Evolutionary conservation across 2,329 filamentous ascomycete species (phyloP).

Genomic region (Colletotrichum cereale): DNA sequence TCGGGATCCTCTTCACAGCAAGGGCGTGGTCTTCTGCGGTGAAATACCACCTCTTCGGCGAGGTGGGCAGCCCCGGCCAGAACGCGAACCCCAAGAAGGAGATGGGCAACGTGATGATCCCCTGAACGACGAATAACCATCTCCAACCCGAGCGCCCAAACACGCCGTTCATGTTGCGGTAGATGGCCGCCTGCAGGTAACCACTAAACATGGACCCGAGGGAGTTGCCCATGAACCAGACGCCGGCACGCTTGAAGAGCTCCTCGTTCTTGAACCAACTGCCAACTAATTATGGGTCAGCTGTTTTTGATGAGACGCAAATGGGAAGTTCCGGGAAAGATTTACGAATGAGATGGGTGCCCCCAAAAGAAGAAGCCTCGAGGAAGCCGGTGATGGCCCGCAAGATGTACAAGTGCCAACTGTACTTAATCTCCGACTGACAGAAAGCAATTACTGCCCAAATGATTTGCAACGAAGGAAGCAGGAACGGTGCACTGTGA

Average conservation of each 20-base stretch:
- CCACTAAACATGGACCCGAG: constrained; percentile 68
- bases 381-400: constrained; percentile 43
- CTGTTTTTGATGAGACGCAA: constrained; percentile 43
- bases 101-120: constrained; percentile 45
- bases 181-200: constrained; percentile 67
- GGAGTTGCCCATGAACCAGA: constrained; percentile 63
- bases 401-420: constrained; percentile 45
- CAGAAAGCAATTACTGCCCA: constrained; percentile 47
- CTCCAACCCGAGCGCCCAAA: constrained; percentile 55
- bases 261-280: constrained; percentile 56
- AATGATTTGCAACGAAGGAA: constrained; percentile 43
- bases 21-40: constrained; percentile 46
- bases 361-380: constrained; percentile 45
- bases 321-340: constrained; percentile 45
- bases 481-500: constrained; percentile 43
- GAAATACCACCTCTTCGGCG: constrained; percentile 47
- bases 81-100: constrained; percentile 46
- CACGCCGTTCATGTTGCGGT: constrained; percentile 64
- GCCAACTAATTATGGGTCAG: constrained; percentile 52
- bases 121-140: constrained; percentile 58
- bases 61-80: constrained; percentile 50
- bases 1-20: constrained; percentile 45
- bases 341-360: constrained; percentile 48
- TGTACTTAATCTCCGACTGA: constrained; percentile 44
- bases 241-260: constrained; percentile 64